Base-by-base conservation (phyloP, 1,284 basidiomycete genomes). In the Sporisorium graminicola region DNA sequence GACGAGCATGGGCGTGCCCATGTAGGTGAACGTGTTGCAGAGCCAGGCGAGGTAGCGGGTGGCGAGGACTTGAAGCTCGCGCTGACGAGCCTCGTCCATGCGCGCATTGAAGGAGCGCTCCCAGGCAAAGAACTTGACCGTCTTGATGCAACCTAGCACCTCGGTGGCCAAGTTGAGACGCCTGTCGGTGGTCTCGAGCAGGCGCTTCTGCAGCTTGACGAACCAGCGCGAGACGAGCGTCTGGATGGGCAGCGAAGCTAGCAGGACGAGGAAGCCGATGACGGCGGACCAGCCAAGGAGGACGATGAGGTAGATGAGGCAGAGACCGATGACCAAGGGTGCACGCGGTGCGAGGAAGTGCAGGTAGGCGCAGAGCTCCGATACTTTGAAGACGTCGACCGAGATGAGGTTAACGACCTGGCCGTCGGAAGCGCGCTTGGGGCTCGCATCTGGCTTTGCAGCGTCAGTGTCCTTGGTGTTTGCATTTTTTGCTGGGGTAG, bases 101-200 rank as follows among this genome's bases (percentile, higher is more conserved):
- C 87, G 86, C 9, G 86, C 85, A 51, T 86, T 83, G 78, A 89
- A 89, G 27, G 77, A 72, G 27, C 62, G 66, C 63, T 86, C 85
- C 83, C 85, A 83, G n/a, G 82, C 91, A 74, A 92, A 92, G 74
- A 92, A 88, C 85, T 92, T 92, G 85, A 89, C 86, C 35, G 87
- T 86, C 67, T 88, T 88, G 83, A 90, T 88, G 60, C 88, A 87
- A 18, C 85, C 79, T 56, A 90, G 87, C 44, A 90, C 87, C 75
- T 90, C 89, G 33, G 88, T 88, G 13, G 88, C 87, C 12, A 88
- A 81, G 59, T 88, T 87, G 47, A 90, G 85, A 22, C 89, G 86
- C 31, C 85, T 85, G 77, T 90, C 89, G 2, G 88, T 89, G 5
- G 89, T 89, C 29, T 85, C 83, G 64, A 90, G 82, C 35, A 88